Base-by-base conservation (phyloP, 2,329 filamentous ascomycete species). In the Sporothrix inflata region DNA sequence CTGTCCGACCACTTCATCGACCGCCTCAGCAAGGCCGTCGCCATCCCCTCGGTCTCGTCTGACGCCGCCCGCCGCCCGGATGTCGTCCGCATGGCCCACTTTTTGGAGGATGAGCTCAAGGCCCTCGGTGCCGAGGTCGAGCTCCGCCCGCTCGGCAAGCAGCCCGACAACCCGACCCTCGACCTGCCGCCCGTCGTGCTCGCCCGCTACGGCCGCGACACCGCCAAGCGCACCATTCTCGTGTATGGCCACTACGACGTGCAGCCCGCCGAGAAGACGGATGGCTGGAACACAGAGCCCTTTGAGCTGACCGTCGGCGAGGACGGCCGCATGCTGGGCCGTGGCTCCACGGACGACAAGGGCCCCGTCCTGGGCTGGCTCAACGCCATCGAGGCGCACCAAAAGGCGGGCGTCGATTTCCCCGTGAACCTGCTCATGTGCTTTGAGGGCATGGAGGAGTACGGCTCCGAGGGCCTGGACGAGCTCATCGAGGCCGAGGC, bases 401-500 rank as follows among this genome's bases (percentile, higher is more conserved):
- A 97, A 83, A 96, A 97, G 86, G 94, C 94, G 47, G 93, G 93
- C 72, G 86, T 98, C 61, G 95, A 98, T 69, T 94, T 99, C 81
- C 96, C 96, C 9, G 96, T 99, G 79, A 99, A 99, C 85, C 87
- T 99, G 76, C 89, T 99, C 75, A 98, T 98, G 93, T 99, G 96
- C 86, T 98, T 99, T 78, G 96, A 99, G 86, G 96, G 96, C 66
- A 99, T 99, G 96, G 96, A 99, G 84, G 96, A 99, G 85, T 97
- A 97, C 81, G 96, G 96, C 68, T 98, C 94, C 0, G 95, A 98
- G 81, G 96, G 96, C 49, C 87, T 99, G 71, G 96, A 99, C 79
- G 95, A 97, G 77, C 92, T 98, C 76, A 98, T 99, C 83, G 87
- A 92, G 76, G 91, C 89, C 63, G 96, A 99, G 84, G 94, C 92